A percentile compares a stretch with the other conserved stretches of the same genome.
Evolutionary conservation across 148 eudicot genomes (phyloP).

Genomic region (Amaranthus palmeri): DNA sequence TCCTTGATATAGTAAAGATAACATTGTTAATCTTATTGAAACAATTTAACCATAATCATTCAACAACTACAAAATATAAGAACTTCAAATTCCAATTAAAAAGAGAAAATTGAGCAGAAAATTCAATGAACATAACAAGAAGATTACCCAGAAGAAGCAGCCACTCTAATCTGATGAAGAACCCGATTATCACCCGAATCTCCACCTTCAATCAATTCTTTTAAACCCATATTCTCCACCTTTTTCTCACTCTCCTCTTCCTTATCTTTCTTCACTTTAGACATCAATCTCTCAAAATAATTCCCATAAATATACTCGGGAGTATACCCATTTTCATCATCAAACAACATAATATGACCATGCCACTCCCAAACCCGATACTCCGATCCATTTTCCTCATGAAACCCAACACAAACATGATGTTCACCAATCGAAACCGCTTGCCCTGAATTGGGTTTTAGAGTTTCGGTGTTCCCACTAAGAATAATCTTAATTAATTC

Average conservation of each 20-base stretch:
- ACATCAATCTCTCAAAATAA: slow-evolving; percentile 69
- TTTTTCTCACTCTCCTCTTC: not conserved
- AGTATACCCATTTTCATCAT: slow-evolving; percentile 72
- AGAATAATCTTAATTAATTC: slow-evolving; percentile 61
- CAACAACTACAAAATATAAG: not conserved
- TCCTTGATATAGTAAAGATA: no score
- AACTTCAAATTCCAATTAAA: no score
- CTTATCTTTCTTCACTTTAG: not conserved
- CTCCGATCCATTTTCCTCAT: slow-evolving; percentile 57
- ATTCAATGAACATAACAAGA: not conserved
- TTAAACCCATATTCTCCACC: slow-evolving; percentile 19
- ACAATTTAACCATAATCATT: not conserved
- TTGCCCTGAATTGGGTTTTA: slow-evolving; percentile 89
- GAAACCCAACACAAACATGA: slow-evolving; percentile 88
- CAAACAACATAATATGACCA: slow-evolving; percentile 90
- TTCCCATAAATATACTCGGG: slow-evolving; percentile 98
- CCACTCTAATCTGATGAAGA: slow-evolving; percentile 22
- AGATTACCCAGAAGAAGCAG: slow-evolving; percentile 7
- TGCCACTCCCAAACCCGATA: slow-evolving; percentile 99
- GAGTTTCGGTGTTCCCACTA: slow-evolving; percentile 46
- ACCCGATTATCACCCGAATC: slow-evolving; percentile 7
- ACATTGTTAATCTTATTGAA: no score
- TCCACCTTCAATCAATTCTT: slow-evolving; percentile 16
- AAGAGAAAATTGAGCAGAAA: not conserved
- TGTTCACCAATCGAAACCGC: slow-evolving; percentile 79